Evolutionary conservation across 768 basidiomycete species (phyloP), one percentile per base, ranked within the genome.

Genomic region (Lenzites betulinus): DNA sequence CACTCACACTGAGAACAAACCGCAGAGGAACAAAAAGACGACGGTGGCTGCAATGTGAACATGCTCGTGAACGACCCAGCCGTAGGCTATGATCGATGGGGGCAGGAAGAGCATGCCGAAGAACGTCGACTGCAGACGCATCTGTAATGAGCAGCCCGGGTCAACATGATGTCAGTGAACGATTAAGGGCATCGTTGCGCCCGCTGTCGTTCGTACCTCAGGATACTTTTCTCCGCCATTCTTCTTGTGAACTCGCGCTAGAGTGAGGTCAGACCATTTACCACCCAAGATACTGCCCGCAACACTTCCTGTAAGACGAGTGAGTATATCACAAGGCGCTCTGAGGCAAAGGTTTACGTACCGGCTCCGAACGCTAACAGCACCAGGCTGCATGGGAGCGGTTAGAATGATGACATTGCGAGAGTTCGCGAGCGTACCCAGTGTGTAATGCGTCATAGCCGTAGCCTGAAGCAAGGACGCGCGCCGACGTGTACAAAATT

Each of bases 291-390:
- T 67, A 60, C 81, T 83, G 5, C 86, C 87, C 11, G 71, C 59
- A 39, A 85, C 74, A 58, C 76, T 78, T 6, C 85, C 86, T 74
- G 62, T 18, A 61, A 9, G 50, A 7, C 15, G 38, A 39, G 38
- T 39, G 7, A 39, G 38, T 13, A 43, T 20, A 28, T 41, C 25
- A 38, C 7, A 7, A 46, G 12, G 23, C 22, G 3, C 8, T 25
- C 9, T 20, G 28, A 15, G 15, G 25, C 7, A n/a, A n/a, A n/a
- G n/a, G n/a, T 13, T 46, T n/a, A 33, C 79, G 36, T 61, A 85
- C 89, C 89, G 20, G 81, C 62, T 42, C 93, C 93, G 65, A 85
- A 89, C 0, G 88, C 74, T 9, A 96, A 80, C 3, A 93, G 81
- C 12, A 93, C 84, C 35, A 93, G 72, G 6, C 94, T 93, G 48